Conservation (phyloP, 2,329 filamentous ascomycete genomes). For the Nannizziopsis arthrosporioides region DNA sequence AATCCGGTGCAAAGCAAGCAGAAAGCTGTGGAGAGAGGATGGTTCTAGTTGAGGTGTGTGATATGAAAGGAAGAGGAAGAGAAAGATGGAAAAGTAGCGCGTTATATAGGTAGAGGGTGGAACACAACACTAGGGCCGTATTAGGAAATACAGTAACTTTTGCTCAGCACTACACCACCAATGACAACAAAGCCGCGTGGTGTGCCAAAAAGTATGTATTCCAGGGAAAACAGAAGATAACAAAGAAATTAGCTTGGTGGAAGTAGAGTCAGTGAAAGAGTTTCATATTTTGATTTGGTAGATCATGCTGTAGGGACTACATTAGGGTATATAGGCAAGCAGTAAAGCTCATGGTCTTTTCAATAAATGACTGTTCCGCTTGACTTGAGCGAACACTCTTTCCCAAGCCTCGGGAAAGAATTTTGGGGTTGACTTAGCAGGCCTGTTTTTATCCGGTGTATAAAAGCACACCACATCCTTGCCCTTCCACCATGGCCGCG, state of each 20-base stretch:
- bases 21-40: not conserved
- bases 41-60: not conserved
- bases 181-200: too few relatives aligned
- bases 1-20: not conserved
- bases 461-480: slow-evolving; percentile 31
- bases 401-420: slow-evolving; percentile 37
- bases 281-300: too few relatives aligned
- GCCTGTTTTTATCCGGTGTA: slow-evolving; percentile 27
- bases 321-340: slow-evolving; percentile 2
- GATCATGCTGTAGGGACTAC: not conserved
- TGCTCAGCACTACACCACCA: too few relatives aligned
- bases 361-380: slow-evolving; percentile 13
- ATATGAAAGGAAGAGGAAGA: slow-evolving; percentile 2
- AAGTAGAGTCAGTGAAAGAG: too few relatives aligned
- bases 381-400: slow-evolving; percentile 32
- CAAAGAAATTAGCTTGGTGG: not conserved
- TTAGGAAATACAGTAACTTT: not conserved
- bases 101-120: not conserved
- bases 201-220: too few relatives aligned
- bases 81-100: not conserved
- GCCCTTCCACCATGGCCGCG: slow-evolving; percentile 29
- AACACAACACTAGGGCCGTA: not conserved
- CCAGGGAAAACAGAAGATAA: not conserved
- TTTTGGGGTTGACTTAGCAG: slow-evolving; percentile 27
- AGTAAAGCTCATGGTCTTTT: slow-evolving; percentile 7